Evolutionary conservation across 2,329 filamentous ascomycete species (phyloP).

Genomic region (Cercospora citrullina): DNA sequence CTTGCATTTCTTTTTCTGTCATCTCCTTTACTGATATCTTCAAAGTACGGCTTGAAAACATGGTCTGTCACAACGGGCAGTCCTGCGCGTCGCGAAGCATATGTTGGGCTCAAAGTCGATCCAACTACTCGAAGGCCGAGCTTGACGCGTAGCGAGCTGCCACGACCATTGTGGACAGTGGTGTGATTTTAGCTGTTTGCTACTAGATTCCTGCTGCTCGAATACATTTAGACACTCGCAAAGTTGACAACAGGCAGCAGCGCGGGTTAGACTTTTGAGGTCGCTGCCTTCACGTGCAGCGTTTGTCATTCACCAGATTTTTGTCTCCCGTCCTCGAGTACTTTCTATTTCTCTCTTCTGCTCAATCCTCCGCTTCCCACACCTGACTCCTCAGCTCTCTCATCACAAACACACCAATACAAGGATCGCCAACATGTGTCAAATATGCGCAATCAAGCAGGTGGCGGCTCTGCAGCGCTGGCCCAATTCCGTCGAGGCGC

Average conservation of each 20-base stretch:
- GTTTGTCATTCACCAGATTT: neutral
- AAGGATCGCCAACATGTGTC: slow-evolving; percentile 23
- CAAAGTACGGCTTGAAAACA: slow-evolving; percentile 74
- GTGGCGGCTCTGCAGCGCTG: slow-evolving; percentile 19
- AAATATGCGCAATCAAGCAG: slow-evolving; percentile 26
- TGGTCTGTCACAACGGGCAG: slow-evolving; percentile 73
- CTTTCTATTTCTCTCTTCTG: neutral
- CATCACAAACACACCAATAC: neutral
- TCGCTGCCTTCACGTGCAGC: neutral
- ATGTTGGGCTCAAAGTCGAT: slow-evolving; percentile 68
- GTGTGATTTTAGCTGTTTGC: slow-evolving; percentile 27
- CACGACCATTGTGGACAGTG: slow-evolving; percentile 64
- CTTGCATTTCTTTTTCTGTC: slow-evolving; percentile 8
- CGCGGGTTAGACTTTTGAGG: slow-evolving; percentile 2
- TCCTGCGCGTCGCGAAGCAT: slow-evolving; percentile 75
- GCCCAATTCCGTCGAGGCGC: slow-evolving; percentile 25
- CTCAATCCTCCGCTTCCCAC: neutral
- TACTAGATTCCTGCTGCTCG: neutral
- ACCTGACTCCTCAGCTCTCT: neutral
- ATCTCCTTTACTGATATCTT: slow-evolving; percentile 5
- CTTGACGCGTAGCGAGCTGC: slow-evolving; percentile 48
- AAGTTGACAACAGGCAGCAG: slow-evolving; percentile 14
- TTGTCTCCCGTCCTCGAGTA: neutral
- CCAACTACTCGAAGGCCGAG: slow-evolving; percentile 37
- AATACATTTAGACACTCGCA: neutral